Percentiles rank a stretch among this genome's conserved stretches.
Evolutionary conservation across 2,329 filamentous ascomycete species (phyloP).

Genomic region (Didymellaceae sp.): DNA sequence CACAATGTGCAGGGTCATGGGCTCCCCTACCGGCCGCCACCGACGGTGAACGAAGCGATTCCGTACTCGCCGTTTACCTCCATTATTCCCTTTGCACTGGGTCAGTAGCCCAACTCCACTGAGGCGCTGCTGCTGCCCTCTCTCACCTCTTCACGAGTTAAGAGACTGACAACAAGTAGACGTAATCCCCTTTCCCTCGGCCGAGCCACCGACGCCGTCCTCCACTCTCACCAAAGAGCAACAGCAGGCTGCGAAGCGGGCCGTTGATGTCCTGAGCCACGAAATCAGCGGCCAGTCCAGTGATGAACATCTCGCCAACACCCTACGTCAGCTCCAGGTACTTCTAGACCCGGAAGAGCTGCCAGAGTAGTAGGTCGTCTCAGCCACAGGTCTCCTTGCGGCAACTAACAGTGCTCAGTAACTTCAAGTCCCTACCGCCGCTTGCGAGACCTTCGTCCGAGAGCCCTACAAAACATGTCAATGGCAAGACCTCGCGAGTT

Average conservation of each 20-base stretch:
- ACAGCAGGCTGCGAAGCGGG: constrained; percentile 57
- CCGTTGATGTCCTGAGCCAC: constrained; percentile 72
- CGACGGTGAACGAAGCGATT: constrained; percentile 73
- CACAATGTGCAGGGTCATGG: constrained; percentile 43
- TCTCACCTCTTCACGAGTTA: constrained; percentile 23
- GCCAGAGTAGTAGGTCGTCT: constrained; percentile 66
- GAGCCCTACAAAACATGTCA: constrained; percentile 26
- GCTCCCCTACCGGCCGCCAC: constrained; percentile 50
- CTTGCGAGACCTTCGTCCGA: constrained; percentile 43
- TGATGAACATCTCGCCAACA: constrained; percentile 72
- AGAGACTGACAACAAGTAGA: constrained; percentile 45
- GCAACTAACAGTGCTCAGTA: constrained; percentile 30
- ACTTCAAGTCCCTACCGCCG: constrained; percentile 41
- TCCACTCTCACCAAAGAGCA: constrained; percentile 51
- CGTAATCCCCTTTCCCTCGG: constrained; percentile 54
- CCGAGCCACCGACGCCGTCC: constrained; percentile 49
- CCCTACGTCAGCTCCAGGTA: constrained; percentile 75
- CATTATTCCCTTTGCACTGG: constrained; percentile 77
- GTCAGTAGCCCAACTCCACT: constrained; percentile 55
- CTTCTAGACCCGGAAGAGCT: constrained; percentile 75
- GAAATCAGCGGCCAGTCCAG: constrained; percentile 67
- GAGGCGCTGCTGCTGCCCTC: constrained; percentile 15
- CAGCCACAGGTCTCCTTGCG: constrained; percentile 3
- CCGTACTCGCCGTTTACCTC: constrained; percentile 85
- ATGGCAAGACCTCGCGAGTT: constrained; percentile 27